Evolutionary conservation across 2,329 filamentous ascomycete genomes (phyloP).

Genomic region (Phyllosticta citrichinensis): DNA sequence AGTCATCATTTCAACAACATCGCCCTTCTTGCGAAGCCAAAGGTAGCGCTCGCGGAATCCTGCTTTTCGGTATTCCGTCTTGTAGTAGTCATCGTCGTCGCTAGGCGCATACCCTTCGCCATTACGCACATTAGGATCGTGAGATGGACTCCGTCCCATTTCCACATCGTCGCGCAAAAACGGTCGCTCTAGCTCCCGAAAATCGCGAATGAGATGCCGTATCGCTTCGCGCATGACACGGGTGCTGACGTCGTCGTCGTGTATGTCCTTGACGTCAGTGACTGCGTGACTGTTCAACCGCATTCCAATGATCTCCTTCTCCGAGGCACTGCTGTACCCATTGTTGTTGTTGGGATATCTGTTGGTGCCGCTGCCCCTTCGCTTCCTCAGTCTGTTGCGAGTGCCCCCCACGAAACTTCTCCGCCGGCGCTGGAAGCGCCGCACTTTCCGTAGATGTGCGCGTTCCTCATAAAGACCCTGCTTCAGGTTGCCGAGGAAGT

Average conservation of each 20-base stretch:
- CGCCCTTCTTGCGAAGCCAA: constrained; percentile 29
- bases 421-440: constrained; percentile 13
- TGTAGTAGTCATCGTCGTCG: constrained; percentile 22
- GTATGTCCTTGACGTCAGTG: constrained; percentile 13
- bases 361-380: constrained; percentile 2
- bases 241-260: constrained; percentile 24
- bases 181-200: constrained; percentile 27
- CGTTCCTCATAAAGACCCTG: constrained; percentile 33
- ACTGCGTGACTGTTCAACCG: constrained; percentile 14
- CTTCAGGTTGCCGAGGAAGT: constrained; percentile 31
- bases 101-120: constrained; percentile 16
- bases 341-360: constrained; percentile 4
- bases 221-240: constrained; percentile 27
- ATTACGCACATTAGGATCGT: constrained; percentile 11
- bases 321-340: neutral
- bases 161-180: constrained; percentile 23
- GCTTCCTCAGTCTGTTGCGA: constrained; percentile 5
- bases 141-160: neutral
- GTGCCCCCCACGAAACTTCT: constrained; percentile 4
- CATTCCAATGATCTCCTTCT: constrained; percentile 7
- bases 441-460: constrained; percentile 22
- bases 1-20: constrained; percentile 26
- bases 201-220: constrained; percentile 26
- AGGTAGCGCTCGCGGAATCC: constrained; percentile 24
- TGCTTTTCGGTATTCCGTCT: constrained; percentile 24